Evolutionary conservation across 1,284 basidiomycete genomes (phyloP), one percentile per base, ranked within the genome.

Genomic region (Ustilago nuda): DNA sequence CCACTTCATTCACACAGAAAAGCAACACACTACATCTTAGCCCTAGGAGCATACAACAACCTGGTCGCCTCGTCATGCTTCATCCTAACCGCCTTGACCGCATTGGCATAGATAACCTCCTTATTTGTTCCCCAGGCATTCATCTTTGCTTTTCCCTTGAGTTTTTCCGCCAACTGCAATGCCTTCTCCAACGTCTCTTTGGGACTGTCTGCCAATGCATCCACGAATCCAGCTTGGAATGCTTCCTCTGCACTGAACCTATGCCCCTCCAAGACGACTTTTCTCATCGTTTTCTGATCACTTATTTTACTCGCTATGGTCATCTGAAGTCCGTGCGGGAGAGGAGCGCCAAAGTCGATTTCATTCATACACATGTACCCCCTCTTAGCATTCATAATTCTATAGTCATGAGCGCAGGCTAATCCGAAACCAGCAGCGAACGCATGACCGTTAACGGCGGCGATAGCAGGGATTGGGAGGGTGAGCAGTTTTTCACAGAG

Each of bases 311-410:
- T 88, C 13, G 88, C 88, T 27, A 94, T 86, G 45, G 95, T 86
- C 5, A 89, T 88, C 5, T 90, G 88, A 79, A 85, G 64, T 1
- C 84, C 79, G 56, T 75, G 76, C 19, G 79, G 82, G 39, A 81
- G 57, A 4, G 69, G 80, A 13, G 75, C 82, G 37, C 79, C 79
- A 54, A 85, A 84, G 48, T 80, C 76, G 70, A 84, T 84, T 53
- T 98, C 95, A 84, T 97, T 97, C 94, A 97, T 96, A 85, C 91
- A 93, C 66, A 94, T 87, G 91, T 93, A 95, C 11, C 92, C 92
- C 73, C 91, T 90, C 54, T 91, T 92, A 74, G 93, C 92, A 27
- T 90, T 92, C 91, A 96, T 95, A 64, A 97, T 89, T 37, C 95
- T 90, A 87, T 94, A 96, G 86, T 98, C 95, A 85, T 94, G 96